Evolutionary conservation across 495 filamentous ascomycete genomes (phyloP), one percentile per base, ranked within the genome.

Genomic region (Bathelium albidoporum): DNA sequence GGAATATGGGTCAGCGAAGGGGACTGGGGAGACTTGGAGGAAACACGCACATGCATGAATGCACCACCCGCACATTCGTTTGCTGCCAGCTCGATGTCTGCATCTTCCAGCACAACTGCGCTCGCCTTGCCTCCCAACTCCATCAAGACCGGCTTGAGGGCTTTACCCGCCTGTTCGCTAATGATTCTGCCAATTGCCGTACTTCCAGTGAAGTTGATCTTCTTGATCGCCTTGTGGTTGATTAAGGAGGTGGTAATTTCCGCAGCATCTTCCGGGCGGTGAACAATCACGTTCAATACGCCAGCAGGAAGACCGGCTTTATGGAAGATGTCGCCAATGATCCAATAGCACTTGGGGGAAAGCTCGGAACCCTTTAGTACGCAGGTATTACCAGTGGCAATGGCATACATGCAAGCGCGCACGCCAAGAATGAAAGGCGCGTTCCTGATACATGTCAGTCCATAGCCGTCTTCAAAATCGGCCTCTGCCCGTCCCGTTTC

Each of bases 341-440:
- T 85, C 78, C 83, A 89, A 77, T 89, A 89, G 64, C 81, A 84
- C 59, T 85, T 84, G 9, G 92, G 91, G 12, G 87, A 85, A 45
- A 85, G 75, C 72, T 96, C 92, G 3, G 86, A 83, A 28, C 85
- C 87, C 71, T 95, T 95, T 5, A 93, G 76, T 26, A 95, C 80
- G 41, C 81, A 80, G 1, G 89, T 90, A 69, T 89, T 90, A 28
- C 92, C 92, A 1, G 85, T 86, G 12, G 90, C 91, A 43, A 96
- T 78, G n/a, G 92, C 87, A 68, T 81, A 88, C 34, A 85, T 75
- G 22, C 91, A 73, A 1, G 89, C 79, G 29, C 68, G 68, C 26
- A 64, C 24, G 10, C 70, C 75, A 53, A 75, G 64, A 66, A 77
- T 75, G 49, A 69, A 74, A 20, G 72, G 76, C 14, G 74, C 71